phyloP scores from a whole-genome alignment of 2,329 filamentous ascomycete genomes.

The Cladophialophora psammophila region DNA sequence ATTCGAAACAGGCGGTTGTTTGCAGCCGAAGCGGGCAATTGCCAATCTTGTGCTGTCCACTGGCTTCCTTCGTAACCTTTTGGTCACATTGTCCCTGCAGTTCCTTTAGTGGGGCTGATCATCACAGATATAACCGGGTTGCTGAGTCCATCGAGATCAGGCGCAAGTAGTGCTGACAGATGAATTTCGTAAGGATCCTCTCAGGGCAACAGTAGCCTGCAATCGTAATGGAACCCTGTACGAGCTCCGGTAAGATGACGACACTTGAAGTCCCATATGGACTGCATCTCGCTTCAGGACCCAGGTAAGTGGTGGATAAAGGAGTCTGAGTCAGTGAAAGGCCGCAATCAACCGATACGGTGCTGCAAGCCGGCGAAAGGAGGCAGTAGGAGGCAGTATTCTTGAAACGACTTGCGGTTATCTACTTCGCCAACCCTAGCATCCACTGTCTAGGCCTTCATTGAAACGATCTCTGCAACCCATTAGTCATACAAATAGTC shows the following conservation, averaged over 20 bases:
- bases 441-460: neutral
- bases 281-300: neutral
- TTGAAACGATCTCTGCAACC: neutral
- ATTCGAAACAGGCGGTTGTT: neutral
- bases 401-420: neutral
- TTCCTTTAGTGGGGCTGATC: neutral
- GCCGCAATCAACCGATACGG: neutral
- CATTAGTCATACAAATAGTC: slow-evolving; percentile 15
- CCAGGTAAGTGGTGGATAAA: neutral
- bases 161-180: slow-evolving; percentile 6
- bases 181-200: slow-evolving; percentile 12
- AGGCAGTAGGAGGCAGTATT: neutral
- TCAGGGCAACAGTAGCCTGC: neutral
- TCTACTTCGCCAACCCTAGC: neutral
- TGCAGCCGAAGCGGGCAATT: neutral
- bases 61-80: neutral
- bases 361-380: neutral
- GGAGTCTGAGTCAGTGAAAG: neutral
- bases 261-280: neutral
- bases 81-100: neutral
- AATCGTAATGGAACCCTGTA: neutral
- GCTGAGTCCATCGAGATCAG: neutral
- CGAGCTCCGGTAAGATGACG: neutral
- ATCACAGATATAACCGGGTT: neutral
- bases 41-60: neutral